Evolutionary conservation across 2,329 filamentous ascomycete genomes (phyloP), one percentile per base, ranked within the genome.

Genomic region (Fusarium liriodendri): DNA sequence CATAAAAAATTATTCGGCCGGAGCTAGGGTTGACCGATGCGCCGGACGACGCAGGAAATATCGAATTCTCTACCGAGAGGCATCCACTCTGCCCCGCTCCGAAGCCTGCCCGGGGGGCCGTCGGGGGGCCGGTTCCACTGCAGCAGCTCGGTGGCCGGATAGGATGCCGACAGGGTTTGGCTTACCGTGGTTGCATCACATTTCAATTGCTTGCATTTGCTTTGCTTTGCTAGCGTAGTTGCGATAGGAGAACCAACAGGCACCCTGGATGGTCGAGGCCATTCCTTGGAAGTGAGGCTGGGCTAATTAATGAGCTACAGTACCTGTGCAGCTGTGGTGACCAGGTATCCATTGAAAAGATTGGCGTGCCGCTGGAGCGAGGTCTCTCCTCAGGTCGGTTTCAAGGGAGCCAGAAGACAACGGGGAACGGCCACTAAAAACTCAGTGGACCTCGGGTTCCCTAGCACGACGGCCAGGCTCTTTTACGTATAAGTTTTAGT

Each of bases 341-440:
- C 35, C 35, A 37, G 35, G 35, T 37, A 16, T 35, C 22, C 22
- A 22, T 22, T 22, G 13, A 25, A 47, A 22, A 16, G 13, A 5
- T 7, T 47, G 47, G 27, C 47, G 47, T 29, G 37, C 50, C 25
- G 33, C 25, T 63, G 42, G n/a, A 40, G 61, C 29, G 29, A 62
- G 29, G 47, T 47, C 29, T 35, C 32, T 22, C 35, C 22, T 37
- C 33, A 27, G 18, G 42, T 64, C 16, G 13, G 62, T 45, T 58
- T 35, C 37, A 33, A 58, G 27, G 27, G 37, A 58, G 25, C 25
- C 25, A 6, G 54, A 22, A 11, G 40, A 45, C 47, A 63, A 61
- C 32, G 29, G 33, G 59, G 67, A 62, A 62, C 67, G 64, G 67
- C 67, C 71, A 64, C 71, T 71, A 73, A 73, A 47, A 61, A 59